These are phyloP conservation scores for Colletotrichum musicola DNA, from an alignment of 2,329 filamentous ascomycete genomes.

Conservation along the genomic window DNA sequence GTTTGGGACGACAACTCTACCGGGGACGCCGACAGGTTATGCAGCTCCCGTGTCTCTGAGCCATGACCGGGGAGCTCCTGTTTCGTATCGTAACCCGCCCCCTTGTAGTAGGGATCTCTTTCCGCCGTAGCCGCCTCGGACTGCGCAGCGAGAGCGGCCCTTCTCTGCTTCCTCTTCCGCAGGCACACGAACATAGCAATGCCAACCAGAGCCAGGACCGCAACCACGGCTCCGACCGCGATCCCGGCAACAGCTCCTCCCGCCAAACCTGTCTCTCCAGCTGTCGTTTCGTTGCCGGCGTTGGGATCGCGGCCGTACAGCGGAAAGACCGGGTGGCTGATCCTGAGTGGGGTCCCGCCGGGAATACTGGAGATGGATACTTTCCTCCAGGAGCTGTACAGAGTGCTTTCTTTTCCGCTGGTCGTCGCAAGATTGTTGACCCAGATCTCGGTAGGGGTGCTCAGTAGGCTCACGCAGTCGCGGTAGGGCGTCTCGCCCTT, in stretches of 20 bases:
- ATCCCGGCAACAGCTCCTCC: constrained; percentile 12
- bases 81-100: constrained; percentile 10
- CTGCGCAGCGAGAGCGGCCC: not conserved
- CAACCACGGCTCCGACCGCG: not conserved
- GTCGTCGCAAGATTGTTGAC: constrained; percentile 20
- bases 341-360: not conserved
- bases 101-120: not conserved
- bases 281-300: not conserved
- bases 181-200: not conserved
- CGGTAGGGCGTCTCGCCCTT: not conserved
- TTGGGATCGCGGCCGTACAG: constrained; percentile 2
- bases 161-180: constrained; percentile 7
- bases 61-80: constrained; percentile 18
- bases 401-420: not conserved
- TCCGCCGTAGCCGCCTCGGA: not conserved
- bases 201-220: not conserved
- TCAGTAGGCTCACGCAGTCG: constrained; percentile 18
- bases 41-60: not conserved
- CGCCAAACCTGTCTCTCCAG: not conserved
- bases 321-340: constrained; percentile 19
- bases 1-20: constrained; percentile 20
- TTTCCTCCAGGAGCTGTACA: constrained; percentile 20
- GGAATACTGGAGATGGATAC: not conserved
- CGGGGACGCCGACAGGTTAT: not conserved
- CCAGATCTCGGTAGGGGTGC: constrained; percentile 23